Percentiles rank a stretch among this genome's conserved stretches.
These are phyloP conservation scores for Hymenoscyphus infarciens DNA, from an alignment of 2,329 filamentous ascomycete genomes.

Conservation along the genomic window DNA sequence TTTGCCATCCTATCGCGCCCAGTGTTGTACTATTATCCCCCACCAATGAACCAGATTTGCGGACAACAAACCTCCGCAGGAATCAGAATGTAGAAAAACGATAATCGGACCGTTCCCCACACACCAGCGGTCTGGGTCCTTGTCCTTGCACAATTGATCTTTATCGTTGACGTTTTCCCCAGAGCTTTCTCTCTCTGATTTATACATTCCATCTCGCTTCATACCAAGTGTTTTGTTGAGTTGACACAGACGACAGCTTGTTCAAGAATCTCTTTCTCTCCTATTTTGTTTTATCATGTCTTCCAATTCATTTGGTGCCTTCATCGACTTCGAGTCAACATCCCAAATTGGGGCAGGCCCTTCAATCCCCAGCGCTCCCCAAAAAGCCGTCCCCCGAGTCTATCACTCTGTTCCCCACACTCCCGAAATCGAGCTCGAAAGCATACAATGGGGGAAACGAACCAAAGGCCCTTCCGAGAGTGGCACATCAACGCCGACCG, in stretches of 20 bases:
- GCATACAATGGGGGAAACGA: conserved; percentile 25
- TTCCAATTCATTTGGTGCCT: conserved; percentile 26
- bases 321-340: conserved; percentile 29
- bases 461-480: conserved; percentile 22
- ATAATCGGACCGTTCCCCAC: conserved; percentile 4
- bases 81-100: not conserved
- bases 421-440: conserved; percentile 29
- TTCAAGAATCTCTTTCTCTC: not conserved
- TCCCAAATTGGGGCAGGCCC: conserved; percentile 9
- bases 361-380: conserved; percentile 26
- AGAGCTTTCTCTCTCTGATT: not conserved
- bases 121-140: not conserved
- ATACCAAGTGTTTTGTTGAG: not conserved
- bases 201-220: not conserved
- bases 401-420: conserved; percentile 32
- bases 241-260: not conserved
- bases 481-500: conserved; percentile 25
- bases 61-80: conserved; percentile 2
- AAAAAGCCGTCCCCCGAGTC: conserved; percentile 29
- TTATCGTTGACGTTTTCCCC: not conserved
- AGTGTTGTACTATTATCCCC: not conserved
- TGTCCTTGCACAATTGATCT: no score
- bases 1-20: not conserved
- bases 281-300: conserved; percentile 22
- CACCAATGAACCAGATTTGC: conserved; percentile 4